phyloP scores from a whole-genome alignment of 1,139 yeast genomes.

The Geotrichum phurueaensis region DNA sequence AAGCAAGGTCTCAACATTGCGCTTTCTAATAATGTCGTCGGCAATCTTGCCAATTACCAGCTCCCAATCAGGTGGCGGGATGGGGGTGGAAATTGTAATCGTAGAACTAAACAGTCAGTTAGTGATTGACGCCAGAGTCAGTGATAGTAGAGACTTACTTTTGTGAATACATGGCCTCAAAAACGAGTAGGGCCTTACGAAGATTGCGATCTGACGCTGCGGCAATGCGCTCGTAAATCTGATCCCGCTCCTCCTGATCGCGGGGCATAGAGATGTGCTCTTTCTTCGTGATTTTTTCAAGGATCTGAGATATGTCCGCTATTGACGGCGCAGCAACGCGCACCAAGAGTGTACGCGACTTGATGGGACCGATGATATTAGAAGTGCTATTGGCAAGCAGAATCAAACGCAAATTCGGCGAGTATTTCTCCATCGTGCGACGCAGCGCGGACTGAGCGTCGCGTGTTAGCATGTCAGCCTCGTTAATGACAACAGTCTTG shows the following conservation, averaged over 20 bases:
- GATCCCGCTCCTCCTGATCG: conserved; percentile 35
- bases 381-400: conserved; percentile 86
- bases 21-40: conserved; percentile 49
- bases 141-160: conserved; percentile 22
- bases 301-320: conserved; percentile 50
- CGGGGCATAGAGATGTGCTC: conserved; percentile 50
- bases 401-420: conserved; percentile 76
- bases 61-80: conserved; percentile 81
- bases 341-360: conserved; percentile 81
- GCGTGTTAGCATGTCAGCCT: conserved; percentile 84
- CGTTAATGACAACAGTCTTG: conserved; percentile 88
- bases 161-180: conserved; percentile 82
- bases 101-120: conserved; percentile 6
- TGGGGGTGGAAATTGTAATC: conserved; percentile 34
- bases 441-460: conserved; percentile 98
- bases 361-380: conserved; percentile 87
- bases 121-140: not conserved
- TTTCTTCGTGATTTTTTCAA: conserved; percentile 49
- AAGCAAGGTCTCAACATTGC: conserved; percentile 59
- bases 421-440: conserved; percentile 96
- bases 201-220: conserved; percentile 59
- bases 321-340: conserved; percentile 77
- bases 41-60: conserved; percentile 64
- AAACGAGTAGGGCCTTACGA: conserved; percentile 67
- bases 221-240: conserved; percentile 50